A percentile compares a stretch with the other conserved stretches of the same genome.
Evolutionary conservation across 2,329 filamentous ascomycete genomes (phyloP).

Genomic region (Aspergillus ochraceoroseus): DNA sequence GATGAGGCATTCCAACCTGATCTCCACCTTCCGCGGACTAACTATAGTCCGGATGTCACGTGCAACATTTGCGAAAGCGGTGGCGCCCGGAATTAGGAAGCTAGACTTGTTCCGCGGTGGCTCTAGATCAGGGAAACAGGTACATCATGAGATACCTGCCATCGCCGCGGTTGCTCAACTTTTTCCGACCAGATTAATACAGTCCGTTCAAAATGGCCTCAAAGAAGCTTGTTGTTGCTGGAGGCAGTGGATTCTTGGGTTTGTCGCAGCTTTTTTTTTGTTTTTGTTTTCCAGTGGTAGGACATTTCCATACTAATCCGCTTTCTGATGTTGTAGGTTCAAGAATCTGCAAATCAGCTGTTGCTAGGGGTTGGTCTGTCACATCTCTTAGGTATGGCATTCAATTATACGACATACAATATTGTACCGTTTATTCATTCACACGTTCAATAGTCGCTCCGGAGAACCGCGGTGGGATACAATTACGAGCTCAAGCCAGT

Average conservation of each 20-base stretch:
- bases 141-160: not conserved
- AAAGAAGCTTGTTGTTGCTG: constrained; percentile 84
- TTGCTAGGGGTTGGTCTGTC: constrained; percentile 82
- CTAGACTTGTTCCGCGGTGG: constrained; percentile 13
- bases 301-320: constrained; percentile 3
- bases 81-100: not conserved
- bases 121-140: not conserved
- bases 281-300: too few species aligned
- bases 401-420: constrained; percentile 2
- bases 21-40: too few species aligned
- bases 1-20: too few species aligned
- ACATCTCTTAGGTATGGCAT: constrained; percentile 74
- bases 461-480: constrained; percentile 81
- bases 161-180: too few species aligned
- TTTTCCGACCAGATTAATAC: too few species aligned
- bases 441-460: constrained; percentile 61
- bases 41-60: too few species aligned
- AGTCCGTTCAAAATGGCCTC: constrained; percentile 43
- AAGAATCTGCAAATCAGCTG: constrained; percentile 86
- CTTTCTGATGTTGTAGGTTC: constrained; percentile 46
- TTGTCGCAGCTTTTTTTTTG: constrained; percentile 28
- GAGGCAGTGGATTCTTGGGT: constrained; percentile 88
- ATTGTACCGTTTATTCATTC: constrained; percentile 4
- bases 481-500: constrained; percentile 64
- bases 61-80: not conserved